Evolutionary conservation across 2,329 filamentous ascomycete genomes (phyloP).

Genomic region (Alternaria angustiovoidea): DNA sequence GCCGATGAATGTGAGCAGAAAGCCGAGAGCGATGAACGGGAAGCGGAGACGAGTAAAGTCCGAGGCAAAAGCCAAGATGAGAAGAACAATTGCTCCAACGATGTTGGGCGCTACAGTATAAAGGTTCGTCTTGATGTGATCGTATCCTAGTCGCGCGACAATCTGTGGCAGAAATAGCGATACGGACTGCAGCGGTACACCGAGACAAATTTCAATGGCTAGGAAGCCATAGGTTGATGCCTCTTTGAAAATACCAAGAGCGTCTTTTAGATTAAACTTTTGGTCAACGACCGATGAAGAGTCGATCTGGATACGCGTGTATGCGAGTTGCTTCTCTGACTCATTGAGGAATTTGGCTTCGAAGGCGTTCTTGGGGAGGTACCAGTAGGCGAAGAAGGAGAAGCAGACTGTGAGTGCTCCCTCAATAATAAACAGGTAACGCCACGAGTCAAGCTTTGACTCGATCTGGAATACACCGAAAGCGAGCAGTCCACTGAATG

Average conservation of each 20-base stretch:
- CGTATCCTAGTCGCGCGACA: constrained; percentile 61
- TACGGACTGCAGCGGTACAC: constrained; percentile 66
- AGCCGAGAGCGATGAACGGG: constrained; percentile 77
- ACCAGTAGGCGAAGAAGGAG: constrained; percentile 71
- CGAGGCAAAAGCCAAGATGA: constrained; percentile 75
- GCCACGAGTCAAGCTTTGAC: constrained; percentile 65
- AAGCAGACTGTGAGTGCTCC: constrained; percentile 66
- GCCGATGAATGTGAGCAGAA: constrained; percentile 76
- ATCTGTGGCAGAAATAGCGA: constrained; percentile 67
- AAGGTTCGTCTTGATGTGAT: constrained; percentile 74
- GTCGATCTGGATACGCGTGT: constrained; percentile 78
- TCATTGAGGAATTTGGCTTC: constrained; percentile 71
- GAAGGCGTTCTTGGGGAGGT: constrained; percentile 70
- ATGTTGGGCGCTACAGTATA: constrained; percentile 85
- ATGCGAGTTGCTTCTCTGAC: constrained; percentile 73
- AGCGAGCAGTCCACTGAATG: constrained; percentile 67
- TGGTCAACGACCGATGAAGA: constrained; percentile 71
- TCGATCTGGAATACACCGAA: constrained; percentile 68
- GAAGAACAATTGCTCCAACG: constrained; percentile 74
- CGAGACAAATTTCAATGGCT: constrained; percentile 66
- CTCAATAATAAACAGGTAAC: constrained; percentile 72
- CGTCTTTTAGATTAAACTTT: constrained; percentile 61
- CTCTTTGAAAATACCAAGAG: constrained; percentile 62
- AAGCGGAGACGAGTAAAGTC: constrained; percentile 73
- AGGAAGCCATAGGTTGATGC: constrained; percentile 64